These are phyloP conservation scores for Ustilago hordei DNA, from an alignment of 1,284 basidiomycete genomes.

Conservation along the genomic window DNA sequence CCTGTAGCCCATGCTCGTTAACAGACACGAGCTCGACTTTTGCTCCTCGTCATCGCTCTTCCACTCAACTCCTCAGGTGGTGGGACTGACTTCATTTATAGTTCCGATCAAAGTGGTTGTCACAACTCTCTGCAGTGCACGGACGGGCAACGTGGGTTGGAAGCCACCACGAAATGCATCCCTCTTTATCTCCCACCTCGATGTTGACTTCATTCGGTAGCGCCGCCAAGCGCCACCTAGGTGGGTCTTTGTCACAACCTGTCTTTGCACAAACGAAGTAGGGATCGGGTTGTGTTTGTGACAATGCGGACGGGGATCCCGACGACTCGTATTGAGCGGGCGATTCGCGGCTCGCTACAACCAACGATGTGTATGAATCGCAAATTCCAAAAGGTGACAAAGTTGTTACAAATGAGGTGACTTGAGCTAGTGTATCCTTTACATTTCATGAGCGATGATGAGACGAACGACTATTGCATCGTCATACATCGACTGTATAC, in stretches of 20 bases:
- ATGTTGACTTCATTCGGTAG: neutral
- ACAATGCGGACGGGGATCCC: conserved; percentile 15
- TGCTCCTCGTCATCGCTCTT: too few relatives aligned
- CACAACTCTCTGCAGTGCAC: neutral
- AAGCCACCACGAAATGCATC: neutral
- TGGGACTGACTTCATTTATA: conserved; percentile 1
- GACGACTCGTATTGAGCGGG: conserved; percentile 23
- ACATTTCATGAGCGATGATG: neutral
- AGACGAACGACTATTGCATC: neutral
- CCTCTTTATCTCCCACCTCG: neutral
- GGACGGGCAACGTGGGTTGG: neutral
- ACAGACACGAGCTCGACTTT: too few relatives aligned
- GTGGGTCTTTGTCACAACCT: neutral
- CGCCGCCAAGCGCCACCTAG: neutral
- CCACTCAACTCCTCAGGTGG: too few relatives aligned
- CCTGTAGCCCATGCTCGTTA: too few relatives aligned
- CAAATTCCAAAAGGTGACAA: conserved; percentile 5
- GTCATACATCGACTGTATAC: neutral
- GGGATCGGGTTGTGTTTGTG: neutral
- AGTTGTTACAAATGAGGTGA: conserved; percentile 15
- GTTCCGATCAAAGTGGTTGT: neutral
- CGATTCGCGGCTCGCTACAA: conserved; percentile 13
- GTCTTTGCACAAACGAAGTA: neutral
- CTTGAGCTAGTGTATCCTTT: neutral
- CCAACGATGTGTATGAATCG: neutral